These are phyloP conservation scores for Gentiana macrophylla DNA, from an alignment of 257 asterid genomes.

Conservation along the genomic window DNA sequence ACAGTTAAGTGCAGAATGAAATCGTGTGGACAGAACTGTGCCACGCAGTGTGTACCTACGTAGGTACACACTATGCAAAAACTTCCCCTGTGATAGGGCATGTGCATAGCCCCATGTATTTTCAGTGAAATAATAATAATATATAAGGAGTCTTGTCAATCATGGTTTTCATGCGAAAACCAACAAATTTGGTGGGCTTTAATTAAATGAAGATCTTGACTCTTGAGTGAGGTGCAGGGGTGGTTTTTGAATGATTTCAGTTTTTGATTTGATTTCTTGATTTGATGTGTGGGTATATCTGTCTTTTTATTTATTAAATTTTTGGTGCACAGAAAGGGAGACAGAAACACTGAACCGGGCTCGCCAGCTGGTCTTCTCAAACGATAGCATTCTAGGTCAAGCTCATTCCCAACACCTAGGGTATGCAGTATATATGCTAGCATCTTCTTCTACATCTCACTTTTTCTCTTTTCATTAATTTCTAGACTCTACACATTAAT, in stretches of 20 bases:
- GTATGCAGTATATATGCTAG: conserved; percentile 14
- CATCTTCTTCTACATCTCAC: background rate
- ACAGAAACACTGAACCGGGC: conserved; percentile 91
- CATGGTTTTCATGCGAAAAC: conserved; percentile 20
- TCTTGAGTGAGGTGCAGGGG: background rate
- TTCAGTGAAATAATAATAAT: too few species aligned
- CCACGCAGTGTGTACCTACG: too few species aligned
- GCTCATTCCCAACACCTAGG: conserved; percentile 46
- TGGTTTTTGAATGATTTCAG: background rate
- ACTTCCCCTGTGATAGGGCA: too few species aligned
- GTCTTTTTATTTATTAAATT: background rate
- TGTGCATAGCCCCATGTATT: too few species aligned
- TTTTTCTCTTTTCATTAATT: background rate
- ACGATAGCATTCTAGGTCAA: conserved; percentile 32
- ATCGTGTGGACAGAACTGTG: too few species aligned
- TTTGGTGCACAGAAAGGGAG: conserved; percentile 61
- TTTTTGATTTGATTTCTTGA: conserved; percentile 14
- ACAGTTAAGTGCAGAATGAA: too few species aligned
- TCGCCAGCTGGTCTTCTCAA: conserved; percentile 78
- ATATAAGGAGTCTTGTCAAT: conserved; percentile 20
- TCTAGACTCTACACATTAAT: background rate
- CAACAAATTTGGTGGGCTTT: background rate
- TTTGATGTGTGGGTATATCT: conserved; percentile 4
- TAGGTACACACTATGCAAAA: too few species aligned
- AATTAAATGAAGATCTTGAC: conserved; percentile 11